Percentiles rank a stretch among this genome's conserved stretches.
Conservation (phyloP, 176 grass and related monocot genomes). For the Rhynchospora breviuscula region DNA sequence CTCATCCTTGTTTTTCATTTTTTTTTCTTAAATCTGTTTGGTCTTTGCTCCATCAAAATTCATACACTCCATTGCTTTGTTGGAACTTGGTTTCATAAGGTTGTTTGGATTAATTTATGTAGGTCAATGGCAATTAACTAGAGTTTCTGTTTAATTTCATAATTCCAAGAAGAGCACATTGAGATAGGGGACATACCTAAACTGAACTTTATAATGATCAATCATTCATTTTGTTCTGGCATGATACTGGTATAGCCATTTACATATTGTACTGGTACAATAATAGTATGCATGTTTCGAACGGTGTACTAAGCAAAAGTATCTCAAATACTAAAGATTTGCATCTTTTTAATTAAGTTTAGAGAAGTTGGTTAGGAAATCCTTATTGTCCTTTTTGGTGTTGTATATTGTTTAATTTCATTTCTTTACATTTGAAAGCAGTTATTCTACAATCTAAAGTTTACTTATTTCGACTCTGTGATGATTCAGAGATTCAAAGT, state of each 20-base stretch:
- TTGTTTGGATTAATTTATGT: neutral
- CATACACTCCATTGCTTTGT: neutral
- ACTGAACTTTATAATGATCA: neutral
- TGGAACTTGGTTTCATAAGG: neutral
- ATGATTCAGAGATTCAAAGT: slow-evolving; percentile 63
- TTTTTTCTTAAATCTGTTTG: neutral
- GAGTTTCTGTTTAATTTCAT: neutral
- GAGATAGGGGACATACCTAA: neutral
- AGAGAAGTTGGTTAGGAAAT: neutral
- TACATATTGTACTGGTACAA: neutral
- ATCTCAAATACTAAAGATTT: neutral
- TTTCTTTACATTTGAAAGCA: neutral
- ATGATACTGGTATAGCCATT: slow-evolving; percentile 1
- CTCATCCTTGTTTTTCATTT: slow-evolving; percentile 15
- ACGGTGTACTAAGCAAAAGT: neutral
- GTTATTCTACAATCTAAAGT: neutral
- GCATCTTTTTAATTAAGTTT: neutral
- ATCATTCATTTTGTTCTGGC: neutral
- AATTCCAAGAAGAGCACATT: neutral
- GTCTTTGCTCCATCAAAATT: neutral
- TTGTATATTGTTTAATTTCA: neutral
- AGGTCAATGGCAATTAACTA: neutral
- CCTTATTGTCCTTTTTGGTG: neutral
- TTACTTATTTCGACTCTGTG: slow-evolving; percentile 2
- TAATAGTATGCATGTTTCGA: neutral